Percentiles rank a stretch among this genome's conserved stretches.
Evolutionary conservation across 2,329 filamentous ascomycete species (phyloP).

Genomic region (Pleoardoris graminearum): DNA sequence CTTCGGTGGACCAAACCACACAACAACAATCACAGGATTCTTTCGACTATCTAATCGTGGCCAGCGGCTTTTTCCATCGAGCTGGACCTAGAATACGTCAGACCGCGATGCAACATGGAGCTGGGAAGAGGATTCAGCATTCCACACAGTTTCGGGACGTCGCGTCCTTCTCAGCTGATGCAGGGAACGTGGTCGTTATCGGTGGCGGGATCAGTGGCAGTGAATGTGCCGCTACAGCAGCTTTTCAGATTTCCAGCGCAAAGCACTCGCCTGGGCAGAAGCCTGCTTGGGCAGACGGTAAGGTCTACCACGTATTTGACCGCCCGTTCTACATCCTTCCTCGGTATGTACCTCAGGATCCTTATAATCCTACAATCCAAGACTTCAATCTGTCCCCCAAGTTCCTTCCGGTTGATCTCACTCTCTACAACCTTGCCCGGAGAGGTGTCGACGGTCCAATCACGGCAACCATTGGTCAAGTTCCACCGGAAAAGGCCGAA

Average conservation of each 20-base stretch:
- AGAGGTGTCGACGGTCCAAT: slow-evolving; percentile 60
- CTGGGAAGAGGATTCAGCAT: slow-evolving; percentile 25
- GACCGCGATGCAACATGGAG: slow-evolving; percentile 4
- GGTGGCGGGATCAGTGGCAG: slow-evolving; percentile 83
- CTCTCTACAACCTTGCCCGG: slow-evolving; percentile 69
- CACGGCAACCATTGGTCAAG: slow-evolving; percentile 65
- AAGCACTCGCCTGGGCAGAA: slow-evolving; percentile 54
- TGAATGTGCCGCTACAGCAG: slow-evolving; percentile 74
- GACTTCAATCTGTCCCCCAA: slow-evolving; percentile 52
- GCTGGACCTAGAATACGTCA: slow-evolving; percentile 18
- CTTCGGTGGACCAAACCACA: slow-evolving; percentile 19
- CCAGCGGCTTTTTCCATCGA: slow-evolving; percentile 72
- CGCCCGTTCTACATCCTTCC: slow-evolving; percentile 75
- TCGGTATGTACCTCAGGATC: slow-evolving; percentile 46
- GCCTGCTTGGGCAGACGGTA: slow-evolving; percentile 47
- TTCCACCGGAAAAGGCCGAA: slow-evolving; percentile 61
- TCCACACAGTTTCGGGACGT: slow-evolving; percentile 36
- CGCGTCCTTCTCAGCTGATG: slow-evolving; percentile 17
- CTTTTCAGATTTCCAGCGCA: slow-evolving; percentile 69
- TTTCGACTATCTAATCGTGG: slow-evolving; percentile 74
- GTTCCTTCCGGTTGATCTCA: slow-evolving; percentile 74
- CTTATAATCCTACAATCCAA: slow-evolving; percentile 22
- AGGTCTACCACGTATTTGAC: slow-evolving; percentile 69
- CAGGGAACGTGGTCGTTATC: slow-evolving; percentile 69
- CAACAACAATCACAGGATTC: slow-evolving; percentile 15